Evolutionary conservation across 495 filamentous ascomycete species (phyloP).

Genomic region (Aspergillus taichungensis): DNA sequence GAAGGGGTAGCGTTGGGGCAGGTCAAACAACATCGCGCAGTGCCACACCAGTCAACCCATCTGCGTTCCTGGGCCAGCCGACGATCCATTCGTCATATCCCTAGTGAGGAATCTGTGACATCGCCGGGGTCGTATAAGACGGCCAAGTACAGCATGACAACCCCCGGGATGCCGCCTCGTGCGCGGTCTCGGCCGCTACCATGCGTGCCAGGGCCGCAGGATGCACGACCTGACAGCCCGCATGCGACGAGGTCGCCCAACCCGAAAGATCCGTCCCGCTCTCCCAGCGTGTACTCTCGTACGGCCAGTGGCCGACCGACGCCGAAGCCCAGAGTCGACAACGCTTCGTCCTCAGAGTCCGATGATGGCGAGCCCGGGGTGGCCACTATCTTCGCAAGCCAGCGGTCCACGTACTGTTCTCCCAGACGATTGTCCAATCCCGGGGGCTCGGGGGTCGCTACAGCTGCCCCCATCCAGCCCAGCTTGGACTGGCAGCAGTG

Average conservation of each 20-base stretch:
- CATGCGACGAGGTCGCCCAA: background rate
- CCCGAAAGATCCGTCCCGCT: constrained; percentile 13
- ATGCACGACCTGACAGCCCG: background rate
- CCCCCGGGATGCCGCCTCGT: constrained; percentile 10
- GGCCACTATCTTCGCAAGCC: constrained; percentile 37
- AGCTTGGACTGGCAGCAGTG: constrained; percentile 41
- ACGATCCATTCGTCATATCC: constrained; percentile 21
- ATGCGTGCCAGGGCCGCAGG: no score
- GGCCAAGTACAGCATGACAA: constrained; percentile 15
- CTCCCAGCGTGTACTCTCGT: constrained; percentile 50
- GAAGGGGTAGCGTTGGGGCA: constrained; percentile 24
- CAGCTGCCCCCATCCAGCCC: constrained; percentile 5
- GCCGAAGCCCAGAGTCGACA: constrained; percentile 8
- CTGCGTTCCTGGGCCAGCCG: constrained; percentile 21
- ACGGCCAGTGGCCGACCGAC: constrained; percentile 38
- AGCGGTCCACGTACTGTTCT: constrained; percentile 32
- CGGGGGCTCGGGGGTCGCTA: constrained; percentile 1
- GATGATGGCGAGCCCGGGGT: constrained; percentile 23
- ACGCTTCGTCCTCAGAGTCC: constrained; percentile 4
- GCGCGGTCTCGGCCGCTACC: constrained; percentile 10
- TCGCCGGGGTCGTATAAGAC: constrained; percentile 25
- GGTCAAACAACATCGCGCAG: constrained; percentile 22
- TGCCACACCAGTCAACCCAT: constrained; percentile 26
- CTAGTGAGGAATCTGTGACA: constrained; percentile 26
- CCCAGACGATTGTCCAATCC: constrained; percentile 9